Evolutionary conservation across 225 moss, liverwort and hornwort genomes (phyloP), one percentile per base, ranked within the genome.

Genomic region (Physcomitrium patens): DNA sequence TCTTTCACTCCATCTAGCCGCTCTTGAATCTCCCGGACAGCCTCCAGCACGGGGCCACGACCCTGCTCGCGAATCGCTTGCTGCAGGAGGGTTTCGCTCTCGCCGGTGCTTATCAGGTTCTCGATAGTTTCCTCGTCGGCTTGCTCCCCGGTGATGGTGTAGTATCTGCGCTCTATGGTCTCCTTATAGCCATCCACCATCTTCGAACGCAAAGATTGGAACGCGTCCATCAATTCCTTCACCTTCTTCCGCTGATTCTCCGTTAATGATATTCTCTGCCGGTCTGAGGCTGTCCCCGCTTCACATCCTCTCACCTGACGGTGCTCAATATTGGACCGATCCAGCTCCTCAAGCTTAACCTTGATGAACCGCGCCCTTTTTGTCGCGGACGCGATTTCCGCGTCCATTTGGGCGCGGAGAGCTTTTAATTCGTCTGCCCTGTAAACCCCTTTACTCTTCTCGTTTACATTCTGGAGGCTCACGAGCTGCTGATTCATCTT

Each of bases 121-220:
- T 87, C 87, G 5, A 87, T 74, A 8, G 81, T 87, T 50, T 84
- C 87, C 37, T 87, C 87, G 28, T 87, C 87, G 0, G 81, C 87
- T 70, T 87, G 70, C 53, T 65, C 79, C 44, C 87, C 87, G 3
- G 81, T 87, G 1, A 87, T 76, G 12, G 46, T 84, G 47, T 74
- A 87, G 24, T 87, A 87, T 74, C 80, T 78, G 65, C 86, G 77
- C 2, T 75, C 76, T 9, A 86, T 81, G 16, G 78, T 86, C 49
- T 81, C 76, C 67, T 81, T 86, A 69, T 86, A 78, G 13, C 83
- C 86, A 22, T 52, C 54, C 75, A 60, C 24, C 76, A 86, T 81
- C 16, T 68, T 78, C 31, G 65, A 75, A 12, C 80, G 80, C 65
- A 86, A 56, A 53, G 56, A 19, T 65, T 80, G 80, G 42, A 83